These are phyloP conservation scores for Hyaloscypha hepaticicola DNA, from an alignment of 495 filamentous ascomycete genomes.

Conservation along the genomic window DNA sequence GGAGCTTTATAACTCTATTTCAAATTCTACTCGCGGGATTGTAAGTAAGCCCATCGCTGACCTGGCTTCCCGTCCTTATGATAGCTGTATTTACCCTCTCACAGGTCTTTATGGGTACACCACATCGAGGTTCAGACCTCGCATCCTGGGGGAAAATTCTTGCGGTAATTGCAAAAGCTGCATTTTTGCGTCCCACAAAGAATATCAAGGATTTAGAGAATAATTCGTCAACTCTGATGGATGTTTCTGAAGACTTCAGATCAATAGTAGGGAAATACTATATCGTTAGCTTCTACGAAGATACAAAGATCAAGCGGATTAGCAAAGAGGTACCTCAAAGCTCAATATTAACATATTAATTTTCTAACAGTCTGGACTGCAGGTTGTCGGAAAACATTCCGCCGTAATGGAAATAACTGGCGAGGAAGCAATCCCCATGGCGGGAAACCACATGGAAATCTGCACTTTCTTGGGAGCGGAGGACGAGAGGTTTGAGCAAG, in stretches of 20 bases:
- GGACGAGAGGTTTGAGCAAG: not conserved
- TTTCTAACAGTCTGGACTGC: not conserved
- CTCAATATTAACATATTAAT: not conserved
- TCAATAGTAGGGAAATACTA: not conserved
- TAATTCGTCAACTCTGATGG: not conserved
- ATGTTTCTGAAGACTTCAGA: not conserved
- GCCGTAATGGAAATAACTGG: not conserved
- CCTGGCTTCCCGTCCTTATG: not conserved
- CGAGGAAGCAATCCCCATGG: not conserved
- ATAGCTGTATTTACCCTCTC: not conserved
- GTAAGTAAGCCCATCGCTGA: not conserved
- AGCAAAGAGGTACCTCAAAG: not conserved
- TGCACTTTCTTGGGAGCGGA: not conserved
- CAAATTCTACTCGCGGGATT: constrained; percentile 3
- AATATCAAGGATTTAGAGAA: not conserved
- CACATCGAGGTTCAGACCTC: not conserved
- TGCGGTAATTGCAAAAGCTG: not conserved
- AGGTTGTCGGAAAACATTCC: not conserved
- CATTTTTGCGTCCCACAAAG: not conserved
- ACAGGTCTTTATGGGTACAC: not conserved
- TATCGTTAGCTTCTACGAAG: not conserved
- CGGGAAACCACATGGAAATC: not conserved
- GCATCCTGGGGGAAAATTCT: not conserved
- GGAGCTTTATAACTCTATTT: not conserved
- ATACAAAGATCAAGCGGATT: not conserved